These are phyloP conservation scores for Marasmius tenuissimus DNA, from an alignment of 1,284 basidiomycete species.

Conservation along the genomic window DNA sequence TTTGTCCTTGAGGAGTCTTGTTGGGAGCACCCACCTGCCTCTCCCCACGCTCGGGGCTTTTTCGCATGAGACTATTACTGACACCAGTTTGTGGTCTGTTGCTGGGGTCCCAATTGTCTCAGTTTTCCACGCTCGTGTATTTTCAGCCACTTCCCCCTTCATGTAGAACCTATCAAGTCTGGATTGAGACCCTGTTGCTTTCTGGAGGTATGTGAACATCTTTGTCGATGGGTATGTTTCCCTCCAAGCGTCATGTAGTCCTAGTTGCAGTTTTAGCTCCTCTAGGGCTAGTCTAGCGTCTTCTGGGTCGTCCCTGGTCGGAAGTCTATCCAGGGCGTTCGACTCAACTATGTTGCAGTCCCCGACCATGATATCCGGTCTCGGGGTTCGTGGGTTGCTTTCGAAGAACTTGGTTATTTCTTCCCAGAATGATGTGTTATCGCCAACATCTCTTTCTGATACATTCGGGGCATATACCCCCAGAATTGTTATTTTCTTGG, in stretches of 20 bases:
- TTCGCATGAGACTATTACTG: conserved; percentile 15
- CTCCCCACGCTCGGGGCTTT: conserved; percentile 21
- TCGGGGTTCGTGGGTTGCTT: background rate
- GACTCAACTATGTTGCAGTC: conserved; percentile 20
- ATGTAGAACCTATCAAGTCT: conserved; percentile 31
- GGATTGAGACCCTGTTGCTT: conserved; percentile 17
- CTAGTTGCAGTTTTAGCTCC: conserved; percentile 15
- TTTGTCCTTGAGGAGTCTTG: background rate
- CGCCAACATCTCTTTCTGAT: background rate
- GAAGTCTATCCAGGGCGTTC: conserved; percentile 15
- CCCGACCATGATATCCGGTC: conserved; percentile 14
- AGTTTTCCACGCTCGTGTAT: conserved; percentile 18
- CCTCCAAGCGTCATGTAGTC: conserved; percentile 29
- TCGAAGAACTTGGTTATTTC: conserved; percentile 10
- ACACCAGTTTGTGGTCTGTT: conserved; percentile 22
- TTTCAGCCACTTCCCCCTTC: background rate
- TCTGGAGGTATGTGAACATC: conserved; percentile 20
- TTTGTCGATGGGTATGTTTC: conserved; percentile 21
- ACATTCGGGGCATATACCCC: conserved; percentile 25
- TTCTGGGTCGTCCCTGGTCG: conserved; percentile 14
- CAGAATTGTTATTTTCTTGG: conserved; percentile 10
- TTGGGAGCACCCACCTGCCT: conserved; percentile 11
- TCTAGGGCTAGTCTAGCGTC: conserved; percentile 13
- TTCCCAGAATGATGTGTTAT: conserved; percentile 24
- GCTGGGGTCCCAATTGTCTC: background rate